These are phyloP conservation scores for Moricandia arvensis DNA, from an alignment of 345 rosid genomes.

Conservation along the genomic window DNA sequence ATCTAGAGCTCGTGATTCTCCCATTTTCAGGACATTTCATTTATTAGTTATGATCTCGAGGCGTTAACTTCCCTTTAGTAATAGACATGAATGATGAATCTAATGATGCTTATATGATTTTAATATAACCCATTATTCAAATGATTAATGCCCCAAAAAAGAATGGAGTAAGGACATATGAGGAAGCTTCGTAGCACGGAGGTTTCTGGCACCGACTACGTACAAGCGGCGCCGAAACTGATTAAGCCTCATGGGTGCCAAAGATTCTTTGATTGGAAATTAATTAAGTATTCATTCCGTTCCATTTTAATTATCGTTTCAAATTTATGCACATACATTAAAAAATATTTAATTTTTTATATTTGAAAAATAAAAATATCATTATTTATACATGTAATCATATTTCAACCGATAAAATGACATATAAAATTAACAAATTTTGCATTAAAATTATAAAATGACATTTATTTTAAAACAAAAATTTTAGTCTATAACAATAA, in stretches of 20 bases:
- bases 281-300: constrained; percentile 27
- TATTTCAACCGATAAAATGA: too few relatives aligned
- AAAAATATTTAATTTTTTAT: too few relatives aligned
- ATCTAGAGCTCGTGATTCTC: constrained; percentile 16
- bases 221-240: constrained; percentile 29
- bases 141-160: constrained; percentile 14
- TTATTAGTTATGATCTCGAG: constrained; percentile 14
- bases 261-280: constrained; percentile 39
- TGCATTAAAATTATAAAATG: too few relatives aligned
- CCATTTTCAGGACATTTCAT: not conserved
- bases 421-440: too few relatives aligned
- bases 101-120: constrained; percentile 3
- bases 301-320: too few relatives aligned
- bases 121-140: constrained; percentile 21
- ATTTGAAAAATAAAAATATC: too few relatives aligned
- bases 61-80: not conserved
- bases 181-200: constrained; percentile 45
- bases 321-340: too few relatives aligned
- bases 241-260: constrained; percentile 36
- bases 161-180: not conserved
- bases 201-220: constrained; percentile 52
- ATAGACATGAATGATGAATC: not conserved
- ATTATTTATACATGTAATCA: too few relatives aligned
- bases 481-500: too few relatives aligned
- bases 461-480: too few relatives aligned